Conservation (phyloP, 176 grass and related monocot genomes). For the Poa annua region DNA sequence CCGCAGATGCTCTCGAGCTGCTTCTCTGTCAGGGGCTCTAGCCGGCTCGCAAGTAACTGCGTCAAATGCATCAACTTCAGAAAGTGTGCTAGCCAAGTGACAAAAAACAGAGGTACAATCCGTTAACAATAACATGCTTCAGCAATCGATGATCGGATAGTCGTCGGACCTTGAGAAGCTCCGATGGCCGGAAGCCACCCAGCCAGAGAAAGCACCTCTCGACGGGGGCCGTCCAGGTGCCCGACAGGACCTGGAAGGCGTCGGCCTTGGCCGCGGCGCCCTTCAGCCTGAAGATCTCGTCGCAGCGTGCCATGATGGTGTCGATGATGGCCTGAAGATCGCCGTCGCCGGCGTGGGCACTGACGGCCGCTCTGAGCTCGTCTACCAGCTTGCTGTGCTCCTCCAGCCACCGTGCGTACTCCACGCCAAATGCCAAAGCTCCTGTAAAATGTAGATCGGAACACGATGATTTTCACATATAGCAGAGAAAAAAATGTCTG, state of each 20-base stretch:
- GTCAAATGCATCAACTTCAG: neutral
- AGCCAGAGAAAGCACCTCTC: conserved; percentile 72
- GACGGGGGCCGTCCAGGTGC: conserved; percentile 64
- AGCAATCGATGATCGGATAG: neutral
- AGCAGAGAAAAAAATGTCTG: neutral
- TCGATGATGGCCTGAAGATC: conserved; percentile 50
- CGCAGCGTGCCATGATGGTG: conserved; percentile 43
- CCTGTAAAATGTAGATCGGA: conserved; percentile 28
- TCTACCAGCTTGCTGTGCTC: conserved; percentile 42
- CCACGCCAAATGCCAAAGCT: conserved; percentile 45
- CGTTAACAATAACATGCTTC: neutral
- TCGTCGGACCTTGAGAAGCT: conserved; percentile 54
- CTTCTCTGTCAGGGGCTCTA: conserved; percentile 69
- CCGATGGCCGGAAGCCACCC: conserved; percentile 59
- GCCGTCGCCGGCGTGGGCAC: conserved; percentile 44
- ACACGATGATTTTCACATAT: no score
- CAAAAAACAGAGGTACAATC: neutral
- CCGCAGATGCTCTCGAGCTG: conserved; percentile 46
- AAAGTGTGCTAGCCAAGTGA: neutral
- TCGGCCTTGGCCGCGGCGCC: conserved; percentile 57
- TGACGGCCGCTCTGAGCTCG: conserved; percentile 54
- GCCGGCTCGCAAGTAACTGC: conserved; percentile 54
- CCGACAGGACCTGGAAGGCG: conserved; percentile 57
- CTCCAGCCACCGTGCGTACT: conserved; percentile 52
- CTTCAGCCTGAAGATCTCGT: conserved; percentile 62